A percentile compares a stretch with the other conserved stretches of the same genome.
Conservation (phyloP, 805 yeast genomes). For the Wickerhamomyces kurtzmanii region DNA sequence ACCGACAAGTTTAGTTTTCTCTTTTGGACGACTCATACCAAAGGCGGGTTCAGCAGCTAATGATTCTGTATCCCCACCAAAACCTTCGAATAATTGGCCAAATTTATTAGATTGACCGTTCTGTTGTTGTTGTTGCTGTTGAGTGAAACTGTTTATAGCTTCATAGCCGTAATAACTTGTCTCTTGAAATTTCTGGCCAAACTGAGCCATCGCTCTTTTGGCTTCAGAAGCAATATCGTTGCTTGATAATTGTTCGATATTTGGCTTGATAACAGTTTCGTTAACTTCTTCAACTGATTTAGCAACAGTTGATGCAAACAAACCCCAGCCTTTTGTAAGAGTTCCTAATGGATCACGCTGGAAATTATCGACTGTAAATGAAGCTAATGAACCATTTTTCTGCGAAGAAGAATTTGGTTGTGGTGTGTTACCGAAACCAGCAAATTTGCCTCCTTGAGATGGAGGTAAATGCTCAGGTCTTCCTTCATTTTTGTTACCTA, state of each 20-base stretch:
- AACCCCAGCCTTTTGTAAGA: conserved; percentile 86
- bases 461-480: conserved; percentile 82
- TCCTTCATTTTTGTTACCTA: conserved; percentile 62
- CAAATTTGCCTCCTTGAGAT: conserved; percentile 87
- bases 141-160: conserved; percentile 51
- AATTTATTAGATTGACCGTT: conserved; percentile 25
- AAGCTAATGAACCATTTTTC: conserved; percentile 33
- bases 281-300: conserved; percentile 81
- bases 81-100: conserved; percentile 47
- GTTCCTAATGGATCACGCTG: conserved; percentile 89
- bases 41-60: conserved; percentile 50
- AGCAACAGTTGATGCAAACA: conserved; percentile 77
- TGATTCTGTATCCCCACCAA: conserved; percentile 27
- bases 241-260: conserved; percentile 60
- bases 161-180: conserved; percentile 71
- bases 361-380: conserved; percentile 55
- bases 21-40: conserved; percentile 50
- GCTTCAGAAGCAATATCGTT: conserved; percentile 79
- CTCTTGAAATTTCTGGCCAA: conserved; percentile 89
- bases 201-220: conserved; percentile 88
- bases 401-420: conserved; percentile 25
- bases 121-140: conserved; percentile 23
- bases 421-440: conserved; percentile 85
- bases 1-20: conserved; percentile 49
- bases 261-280: conserved; percentile 86